These are phyloP conservation scores for Papiliotrema nemorosa DNA, from an alignment of 1,284 basidiomycete genomes.

Conservation along the genomic window DNA sequence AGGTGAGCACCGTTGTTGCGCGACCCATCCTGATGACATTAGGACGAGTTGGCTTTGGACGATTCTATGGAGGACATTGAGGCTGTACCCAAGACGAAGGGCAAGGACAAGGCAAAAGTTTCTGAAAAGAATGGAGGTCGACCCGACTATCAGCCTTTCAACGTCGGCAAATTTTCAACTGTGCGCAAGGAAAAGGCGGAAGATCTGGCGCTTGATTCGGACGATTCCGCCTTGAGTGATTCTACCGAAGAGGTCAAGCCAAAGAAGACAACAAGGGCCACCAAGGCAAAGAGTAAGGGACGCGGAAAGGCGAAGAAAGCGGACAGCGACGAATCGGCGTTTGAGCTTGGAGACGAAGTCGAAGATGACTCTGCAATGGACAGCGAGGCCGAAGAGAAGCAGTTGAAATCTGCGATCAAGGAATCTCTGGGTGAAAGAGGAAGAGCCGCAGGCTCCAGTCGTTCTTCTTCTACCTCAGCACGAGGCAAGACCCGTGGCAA, in stretches of 20 bases:
- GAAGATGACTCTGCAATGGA: conserved; percentile 25
- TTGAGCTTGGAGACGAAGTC: conserved; percentile 3
- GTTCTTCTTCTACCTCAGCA: conserved; percentile 1
- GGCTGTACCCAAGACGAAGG: neutral
- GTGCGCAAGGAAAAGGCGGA: conserved; percentile 1
- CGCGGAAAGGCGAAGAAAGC: conserved; percentile 15
- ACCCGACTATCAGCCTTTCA: conserved; percentile 11
- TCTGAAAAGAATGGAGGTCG: conserved; percentile 1
- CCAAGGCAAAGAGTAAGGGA: conserved; percentile 18
- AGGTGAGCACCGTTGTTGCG: neutral
- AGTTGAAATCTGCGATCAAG: conserved; percentile 18
- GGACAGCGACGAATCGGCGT: conserved; percentile 12
- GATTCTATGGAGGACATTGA: neutral
- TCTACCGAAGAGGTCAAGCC: neutral
- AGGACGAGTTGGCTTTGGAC: neutral
- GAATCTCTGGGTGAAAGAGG: conserved; percentile 7
- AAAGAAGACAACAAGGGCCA: conserved; percentile 1
- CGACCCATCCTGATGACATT: too few relatives aligned
- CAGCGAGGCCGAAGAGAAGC: conserved; percentile 27
- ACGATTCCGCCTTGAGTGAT: conserved; percentile 1
- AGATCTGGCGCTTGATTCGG: conserved; percentile 4
- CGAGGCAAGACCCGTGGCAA: neutral
- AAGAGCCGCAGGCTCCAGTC: neutral
- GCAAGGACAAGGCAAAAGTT: neutral
- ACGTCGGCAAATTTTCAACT: conserved; percentile 8